phyloP scores from a whole-genome alignment of 2,329 filamentous ascomycete genomes.

The Diaporthe humulicola region DNA sequence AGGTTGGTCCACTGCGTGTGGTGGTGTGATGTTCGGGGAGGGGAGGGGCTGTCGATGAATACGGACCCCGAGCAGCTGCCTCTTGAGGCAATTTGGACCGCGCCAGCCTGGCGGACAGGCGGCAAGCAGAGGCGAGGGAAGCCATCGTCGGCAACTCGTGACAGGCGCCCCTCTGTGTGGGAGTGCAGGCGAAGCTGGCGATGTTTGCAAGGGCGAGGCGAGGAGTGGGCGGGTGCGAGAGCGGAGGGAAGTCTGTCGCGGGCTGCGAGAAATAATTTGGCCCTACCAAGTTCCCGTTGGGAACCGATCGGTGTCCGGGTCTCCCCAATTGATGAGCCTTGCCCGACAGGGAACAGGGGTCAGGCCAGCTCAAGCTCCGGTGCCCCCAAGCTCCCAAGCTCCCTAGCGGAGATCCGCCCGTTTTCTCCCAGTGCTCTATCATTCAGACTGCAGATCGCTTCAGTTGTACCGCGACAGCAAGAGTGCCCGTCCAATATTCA shows the following conservation, averaged over 20 bases:
- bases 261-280: constrained; percentile 38
- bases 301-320: constrained; percentile 35
- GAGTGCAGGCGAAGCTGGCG: constrained; percentile 38
- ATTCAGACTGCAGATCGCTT: too few relatives aligned
- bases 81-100: constrained; percentile 66
- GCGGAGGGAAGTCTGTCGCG: constrained; percentile 23
- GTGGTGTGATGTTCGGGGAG: constrained; percentile 9
- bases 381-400: constrained; percentile 13
- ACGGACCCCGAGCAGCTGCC: constrained; percentile 71
- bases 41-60: constrained; percentile 11
- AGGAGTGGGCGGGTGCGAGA: neutral
- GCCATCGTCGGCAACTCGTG: constrained; percentile 66
- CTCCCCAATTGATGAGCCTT: constrained; percentile 38
- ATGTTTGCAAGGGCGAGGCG: constrained; percentile 45
- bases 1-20: neutral
- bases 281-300: constrained; percentile 36
- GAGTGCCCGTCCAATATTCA: too few relatives aligned
- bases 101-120: constrained; percentile 72
- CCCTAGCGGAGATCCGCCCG: neutral
- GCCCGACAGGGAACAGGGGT: constrained; percentile 27
- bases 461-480: too few relatives aligned
- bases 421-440: too few relatives aligned
- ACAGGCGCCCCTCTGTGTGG: constrained; percentile 27
- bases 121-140: constrained; percentile 74
- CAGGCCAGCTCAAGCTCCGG: constrained; percentile 9